These are phyloP conservation scores for Chytriomyces confervae DNA, from an alignment of 192 early-diverging fungal species.

Conservation along the genomic window DNA sequence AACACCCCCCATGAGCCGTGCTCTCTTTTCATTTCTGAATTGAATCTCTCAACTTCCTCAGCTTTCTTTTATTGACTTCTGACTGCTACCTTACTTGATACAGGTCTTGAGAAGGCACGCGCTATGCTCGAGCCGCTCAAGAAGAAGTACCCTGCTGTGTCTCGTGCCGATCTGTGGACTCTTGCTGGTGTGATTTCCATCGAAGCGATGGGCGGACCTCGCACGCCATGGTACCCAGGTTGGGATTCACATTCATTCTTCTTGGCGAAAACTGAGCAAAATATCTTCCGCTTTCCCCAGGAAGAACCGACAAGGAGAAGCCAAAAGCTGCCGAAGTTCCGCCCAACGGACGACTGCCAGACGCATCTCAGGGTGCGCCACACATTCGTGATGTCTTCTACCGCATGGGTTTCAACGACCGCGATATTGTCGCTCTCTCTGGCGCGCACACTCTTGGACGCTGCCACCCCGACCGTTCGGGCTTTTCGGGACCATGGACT, in stretches of 20 bases:
- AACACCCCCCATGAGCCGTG: slow-evolving; percentile 14
- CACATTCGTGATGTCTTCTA: slow-evolving; percentile 67
- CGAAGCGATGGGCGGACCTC: slow-evolving; percentile 74
- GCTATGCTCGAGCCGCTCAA: slow-evolving; percentile 69
- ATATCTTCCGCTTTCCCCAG: slow-evolving; percentile 7
- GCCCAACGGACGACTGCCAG: slow-evolving; percentile 72
- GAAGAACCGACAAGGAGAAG: slow-evolving; percentile 57
- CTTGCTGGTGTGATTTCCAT: slow-evolving; percentile 73
- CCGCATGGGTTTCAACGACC: slow-evolving; percentile 67
- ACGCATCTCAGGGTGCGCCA: slow-evolving; percentile 61
- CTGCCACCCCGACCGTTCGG: slow-evolving; percentile 62
- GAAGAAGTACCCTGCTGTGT: slow-evolving; percentile 63
- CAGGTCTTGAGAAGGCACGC: slow-evolving; percentile 32
- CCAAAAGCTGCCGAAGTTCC: slow-evolving; percentile 58
- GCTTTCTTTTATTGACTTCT: slow-evolving; percentile 23
- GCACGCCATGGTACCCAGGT: slow-evolving; percentile 68
- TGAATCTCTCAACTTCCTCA: not conserved
- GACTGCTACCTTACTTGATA: too few species aligned
- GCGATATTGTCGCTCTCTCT: slow-evolving; percentile 78
- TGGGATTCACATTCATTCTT: slow-evolving; percentile 7
- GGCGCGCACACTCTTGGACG: slow-evolving; percentile 46
- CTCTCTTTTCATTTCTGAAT: not conserved
- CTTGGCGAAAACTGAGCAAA: not conserved
- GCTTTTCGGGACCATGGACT: slow-evolving; percentile 70
- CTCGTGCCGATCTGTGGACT: slow-evolving; percentile 80